Evolutionary conservation across 306 rosid species (phyloP), one percentile per base, ranked within the genome.

Genomic region (Lathyrus sativus): DNA sequence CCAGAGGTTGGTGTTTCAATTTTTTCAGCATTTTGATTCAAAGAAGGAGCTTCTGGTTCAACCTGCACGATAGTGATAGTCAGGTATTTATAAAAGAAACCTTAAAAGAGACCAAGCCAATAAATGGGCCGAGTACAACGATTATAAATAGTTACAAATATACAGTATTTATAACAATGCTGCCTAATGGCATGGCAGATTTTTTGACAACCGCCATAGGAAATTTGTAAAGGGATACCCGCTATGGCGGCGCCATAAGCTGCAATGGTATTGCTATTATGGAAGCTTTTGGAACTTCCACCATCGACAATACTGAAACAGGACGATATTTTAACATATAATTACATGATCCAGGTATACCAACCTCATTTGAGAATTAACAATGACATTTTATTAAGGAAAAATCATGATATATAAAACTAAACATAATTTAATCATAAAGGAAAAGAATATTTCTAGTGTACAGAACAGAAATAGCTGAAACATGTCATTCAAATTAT

Each of bases 31-130:
- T 62, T 85, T 60, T 5, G 76, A 70, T 79, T 70, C 78, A 62
- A 43, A 61, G 78, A 68, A 76, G 76, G 75, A 57, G 73, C 73
- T 79, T 78, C 85, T 62, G 79, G 69, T 76, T 68, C 78, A 59
- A 73, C 82, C 97, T 95, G 86, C 71, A 80, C 11, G 48, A 63
- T 50, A 0, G 56, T 2, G 56, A 50, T n/a, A 74, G 55, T 39
- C 66, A 14, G 58, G 68, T 50, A 62, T 68, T 61, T 44, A 72
- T 48, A 39, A 9, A 66, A 39, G 31, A 60, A 39, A 71, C 62
- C 50, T 11, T 6, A 19, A 11, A 42, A 72, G 65, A 70, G 35
- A 74, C 55, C 67, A 49, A 49, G 56, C 28, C 6, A 35, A 35
- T 35, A 35, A 7, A 35, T 35, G 39, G 39, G 9, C 39, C 9